Conservation (phyloP, 495 filamentous ascomycete genomes). For the Neurospora discreta region DNA sequence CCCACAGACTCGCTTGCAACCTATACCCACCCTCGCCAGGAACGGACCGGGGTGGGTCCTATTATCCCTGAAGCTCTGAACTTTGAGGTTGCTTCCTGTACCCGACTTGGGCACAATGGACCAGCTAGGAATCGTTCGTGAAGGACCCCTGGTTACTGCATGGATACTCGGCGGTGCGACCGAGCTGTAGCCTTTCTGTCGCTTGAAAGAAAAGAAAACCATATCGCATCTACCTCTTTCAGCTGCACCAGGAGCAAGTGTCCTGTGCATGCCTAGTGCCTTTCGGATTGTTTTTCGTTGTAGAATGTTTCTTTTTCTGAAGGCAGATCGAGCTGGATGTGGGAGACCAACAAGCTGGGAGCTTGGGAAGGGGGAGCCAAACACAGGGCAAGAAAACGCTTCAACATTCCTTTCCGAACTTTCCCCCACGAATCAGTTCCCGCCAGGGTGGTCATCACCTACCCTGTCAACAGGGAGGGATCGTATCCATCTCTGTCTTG, state of each 20-base stretch:
- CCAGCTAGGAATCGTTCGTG: background rate
- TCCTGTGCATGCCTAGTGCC: background rate
- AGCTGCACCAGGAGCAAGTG: background rate
- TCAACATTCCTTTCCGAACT: background rate
- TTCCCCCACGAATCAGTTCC: background rate
- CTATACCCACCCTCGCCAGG: background rate
- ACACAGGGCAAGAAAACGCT: background rate
- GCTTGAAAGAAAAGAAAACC: background rate
- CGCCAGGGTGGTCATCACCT: background rate
- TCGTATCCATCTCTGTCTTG: background rate
- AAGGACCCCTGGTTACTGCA: background rate
- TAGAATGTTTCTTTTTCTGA: background rate
- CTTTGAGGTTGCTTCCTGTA: background rate
- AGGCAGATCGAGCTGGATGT: background rate
- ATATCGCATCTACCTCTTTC: background rate
- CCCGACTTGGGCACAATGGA: background rate
- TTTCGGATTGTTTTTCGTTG: background rate
- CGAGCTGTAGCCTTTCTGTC: background rate
- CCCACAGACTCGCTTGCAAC: background rate
- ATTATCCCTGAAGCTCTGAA: background rate
- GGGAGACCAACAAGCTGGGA: background rate
- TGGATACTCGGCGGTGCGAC: background rate
- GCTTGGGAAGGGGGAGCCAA: background rate
- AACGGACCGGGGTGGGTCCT: background rate
- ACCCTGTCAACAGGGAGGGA: background rate